Evolutionary conservation across 352 stramenopile genomes (phyloP), one percentile per base, ranked within the genome.

Genomic region (Pelagophyceae sp.): DNA sequence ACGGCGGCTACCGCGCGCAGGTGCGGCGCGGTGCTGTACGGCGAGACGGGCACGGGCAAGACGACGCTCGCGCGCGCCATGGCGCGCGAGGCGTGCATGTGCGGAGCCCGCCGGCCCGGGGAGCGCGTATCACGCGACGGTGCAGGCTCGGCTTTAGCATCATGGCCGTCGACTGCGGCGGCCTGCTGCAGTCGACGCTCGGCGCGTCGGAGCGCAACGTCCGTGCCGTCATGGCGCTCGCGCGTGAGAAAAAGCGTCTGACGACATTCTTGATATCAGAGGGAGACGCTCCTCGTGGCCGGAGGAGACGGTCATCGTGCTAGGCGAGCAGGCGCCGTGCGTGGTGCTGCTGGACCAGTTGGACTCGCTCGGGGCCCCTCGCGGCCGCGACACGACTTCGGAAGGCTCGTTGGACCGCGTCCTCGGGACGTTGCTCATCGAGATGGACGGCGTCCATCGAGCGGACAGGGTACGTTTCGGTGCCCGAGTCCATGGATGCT

Each of bases 321-420:
- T n/a, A n/a, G n/a, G n/a, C n/a, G 25, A 27, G 5, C 61, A 71
- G 19, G 80, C 84, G 38, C 86, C 85, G 20, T 90, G 86, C 70
- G 86, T 91, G 67, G 32, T 91, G 0, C 60, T 91, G 0, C 76
- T 91, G 69, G 86, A 91, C 81, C 80, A 82, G 6, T 87, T 91
- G 72, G 86, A 90, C 78, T 86, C 80, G 70, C 81, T 91, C 64
- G 85, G 83, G n/a, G 79, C 80, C 20, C 79, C 82, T 19, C 78
- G 86, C 45, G 85, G 85, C 23, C 85, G 89, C 77, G 85, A 91
- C 69, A 85, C 77, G 61, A 91, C 86, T 32, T 85, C 83, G 17
- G 83, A 90, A 64, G 86, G 86, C 51, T 88, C 85, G 15, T 87
- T 91, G 81, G 86, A 91, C 80, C 77, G 86, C 27, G 78, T 90